Base-by-base conservation (phyloP, 441 rosid genomes). In the Gossypium gossypioides region DNA sequence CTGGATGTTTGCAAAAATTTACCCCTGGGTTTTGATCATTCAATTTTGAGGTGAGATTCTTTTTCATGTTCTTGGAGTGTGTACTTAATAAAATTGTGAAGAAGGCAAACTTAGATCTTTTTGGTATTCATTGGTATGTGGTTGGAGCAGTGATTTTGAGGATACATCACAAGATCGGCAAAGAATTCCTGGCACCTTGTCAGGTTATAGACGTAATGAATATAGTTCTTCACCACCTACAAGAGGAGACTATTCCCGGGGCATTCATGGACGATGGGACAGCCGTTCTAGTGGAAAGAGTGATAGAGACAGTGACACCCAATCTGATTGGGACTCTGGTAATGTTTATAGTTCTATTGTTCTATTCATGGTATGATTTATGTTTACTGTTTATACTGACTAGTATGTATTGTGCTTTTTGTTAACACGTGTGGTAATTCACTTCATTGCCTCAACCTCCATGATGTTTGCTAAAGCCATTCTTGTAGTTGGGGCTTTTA, bases 141-240 rank as follows among this genome's bases (percentile, higher is more conserved):
- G 42, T 67, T 29, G 77, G 76, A 29, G 70, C 84, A 92, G 99
- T 81, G 88, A 85, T 77, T 82, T 79, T 63, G 91, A 86, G 81
- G 94, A 89, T 78, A 74, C 86, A 72, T 82, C 81, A 60, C 87
- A 83, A 34, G 98, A 92, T 68, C 86, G 85, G 42, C 85, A 63
- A 69, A 91, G 92, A 81, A 44, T 34, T 76, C 75, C 96, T 34
- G 89, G 91, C n/a, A 74, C 83, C 79, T 86, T 86, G 67, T 77
- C 87, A 10, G 76, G 81, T 76, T 88, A 73, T 68, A 87, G 91
- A 74, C 87, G 87, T 46, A 86, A 83, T 68, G 99, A 96, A 65
- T 88, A 88, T 84, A 83, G 96, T 64, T 93, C 98, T 32, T 93
- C 99, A 32, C 98, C 96, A 40, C 97, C 97, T 59, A 86, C 83